Percentiles rank a stretch among this genome's conserved stretches.
Evolutionary conservation across 352 stramenopile species (phyloP).

Genomic region (Phytophthora gonapodyides): DNA sequence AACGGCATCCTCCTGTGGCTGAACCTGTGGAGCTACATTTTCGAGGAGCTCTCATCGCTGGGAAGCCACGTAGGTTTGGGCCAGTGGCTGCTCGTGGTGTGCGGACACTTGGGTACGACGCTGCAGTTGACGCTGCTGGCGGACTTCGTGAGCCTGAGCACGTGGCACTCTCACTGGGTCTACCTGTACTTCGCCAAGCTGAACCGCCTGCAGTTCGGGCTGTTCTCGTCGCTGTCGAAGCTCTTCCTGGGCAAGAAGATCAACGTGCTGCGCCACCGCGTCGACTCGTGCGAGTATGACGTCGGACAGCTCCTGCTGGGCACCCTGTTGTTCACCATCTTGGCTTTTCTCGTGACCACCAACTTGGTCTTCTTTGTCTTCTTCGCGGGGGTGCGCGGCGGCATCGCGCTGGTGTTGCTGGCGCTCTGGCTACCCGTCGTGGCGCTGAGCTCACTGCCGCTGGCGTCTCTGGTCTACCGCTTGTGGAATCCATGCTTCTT

Average conservation of each 20-base stretch:
- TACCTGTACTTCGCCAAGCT: slow-evolving; percentile 88
- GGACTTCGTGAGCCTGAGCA: slow-evolving; percentile 76
- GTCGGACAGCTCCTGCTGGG: slow-evolving; percentile 88
- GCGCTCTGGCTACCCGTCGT: slow-evolving; percentile 65
- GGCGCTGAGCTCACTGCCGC: slow-evolving; percentile 46
- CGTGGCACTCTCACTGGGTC: slow-evolving; percentile 89
- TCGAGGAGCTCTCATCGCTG: slow-evolving; percentile 31
- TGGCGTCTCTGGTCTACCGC: slow-evolving; percentile 55
- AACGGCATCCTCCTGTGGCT: slow-evolving; percentile 84
- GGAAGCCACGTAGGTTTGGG: slow-evolving; percentile 3
- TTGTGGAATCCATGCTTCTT: slow-evolving; percentile 44
- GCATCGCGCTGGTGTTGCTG: slow-evolving; percentile 42
- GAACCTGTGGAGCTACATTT: slow-evolving; percentile 69
- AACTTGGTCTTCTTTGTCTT: slow-evolving; percentile 94
- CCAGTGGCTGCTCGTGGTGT: slow-evolving; percentile 18
- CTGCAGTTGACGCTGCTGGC: slow-evolving; percentile 71
- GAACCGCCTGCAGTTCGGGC: slow-evolving; percentile 76
- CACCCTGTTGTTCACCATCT: slow-evolving; percentile 92
- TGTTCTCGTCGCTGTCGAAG: slow-evolving; percentile 90
- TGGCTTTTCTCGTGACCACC: slow-evolving; percentile 94
- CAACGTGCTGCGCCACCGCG: slow-evolving; percentile 92
- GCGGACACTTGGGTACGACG: slow-evolving; percentile 57
- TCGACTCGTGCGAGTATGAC: slow-evolving; percentile 95
- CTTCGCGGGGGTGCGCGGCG: slow-evolving; percentile 81
- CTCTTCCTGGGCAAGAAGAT: slow-evolving; percentile 95